Evolutionary conservation across 768 basidiomycete species (phyloP), one percentile per base, ranked within the genome.

Genomic region (Macrolepiota fuliginosa): DNA sequence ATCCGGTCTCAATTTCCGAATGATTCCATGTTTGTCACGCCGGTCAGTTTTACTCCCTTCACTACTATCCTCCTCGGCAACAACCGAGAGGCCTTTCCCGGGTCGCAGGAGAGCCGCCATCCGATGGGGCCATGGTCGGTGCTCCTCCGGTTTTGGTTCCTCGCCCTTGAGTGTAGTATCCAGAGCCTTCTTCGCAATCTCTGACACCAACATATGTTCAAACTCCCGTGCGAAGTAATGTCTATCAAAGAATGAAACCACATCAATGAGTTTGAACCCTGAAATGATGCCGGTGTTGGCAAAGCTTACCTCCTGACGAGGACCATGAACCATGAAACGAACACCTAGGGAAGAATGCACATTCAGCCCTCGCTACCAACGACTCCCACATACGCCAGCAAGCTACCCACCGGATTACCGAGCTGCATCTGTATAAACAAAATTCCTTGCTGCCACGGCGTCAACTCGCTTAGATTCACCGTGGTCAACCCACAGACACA

Each of bases 301-400:
- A 58, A 35, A 32, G 66, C 81, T 64, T 52, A 90, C 90, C 85
- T 86, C 61, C 94, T 82, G 62, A 88, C 82, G 61, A 87, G 83
- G 27, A 96, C 92, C 72, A 92, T 90, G 61, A 92, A 78, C 89
- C 92, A 92, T 0, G 92, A 92, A 6, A 94, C 83, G 13, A 87
- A 68, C 40, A 93, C 84, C 87, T 93, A 55, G n/a, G 51, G 11
- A 12, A n/a, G 10, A 11, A 27, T 7, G 29, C 29, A 56, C 25
- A 32, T 24, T 54, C 25, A 56, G 40, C 52, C 58, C 19, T 40
- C 59, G 25, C 49, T 9, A 56, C 42, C 27, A 46, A 46, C 29
- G 29, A 32, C 29, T 7, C 29, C 7, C 29, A 22, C 29, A 37
- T 32, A 29, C 54, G 29, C 51, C 55, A 49, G n/a, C 32, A 56